Evolutionary conservation across 805 yeast species (phyloP), one percentile per base, ranked within the genome.

Genomic region (Cyberlindnera meyerae): DNA sequence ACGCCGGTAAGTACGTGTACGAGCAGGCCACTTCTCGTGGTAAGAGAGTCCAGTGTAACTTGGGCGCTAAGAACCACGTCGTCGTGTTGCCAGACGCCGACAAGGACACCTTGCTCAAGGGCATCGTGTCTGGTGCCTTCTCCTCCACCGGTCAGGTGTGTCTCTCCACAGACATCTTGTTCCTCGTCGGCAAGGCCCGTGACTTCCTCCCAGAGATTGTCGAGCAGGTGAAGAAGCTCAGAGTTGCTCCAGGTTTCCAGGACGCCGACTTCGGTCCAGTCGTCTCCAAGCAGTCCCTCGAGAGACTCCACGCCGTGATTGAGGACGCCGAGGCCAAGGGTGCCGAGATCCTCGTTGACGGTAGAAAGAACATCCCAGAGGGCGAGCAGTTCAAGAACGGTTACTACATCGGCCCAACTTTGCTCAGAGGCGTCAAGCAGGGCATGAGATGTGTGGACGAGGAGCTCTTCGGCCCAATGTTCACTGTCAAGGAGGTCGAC

Each of bases 131-230:
- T 33, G 87, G 89, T 36, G 84, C 87, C 17, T 82, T 82, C 59
- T 87, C 89, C 22, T 88, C 89, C 34, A 88, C 89, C 14, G 90
- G 89, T 44, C 90, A 82, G 68, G 75, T 88, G 56, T 82, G 90
- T 63, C 77, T 82, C 83, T 84, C 86, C 9, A 76, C 82, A 36
- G 78, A 83, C 16, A 83, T 79, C 24, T 66, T 82, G 44, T 83
- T 82, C 34, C 73, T 85, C 14, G 87, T 82, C 17, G 88, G 88
- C 27, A 54, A 56, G 33, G 68, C 83, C 43, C 69, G 69, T 54
- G 71, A 70, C 44, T 80, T 86, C 84, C 61, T 81, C 36, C 49
- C 62, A 28, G 87, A 79, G 34, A 68, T 82, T 33, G 72, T 75
- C 24, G 67, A 59, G 36, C 73, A 70, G 31, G 87, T 87, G 30